phyloP scores from a whole-genome alignment of 208 protist genomes.

The Trypanosoma brucei region DNA sequence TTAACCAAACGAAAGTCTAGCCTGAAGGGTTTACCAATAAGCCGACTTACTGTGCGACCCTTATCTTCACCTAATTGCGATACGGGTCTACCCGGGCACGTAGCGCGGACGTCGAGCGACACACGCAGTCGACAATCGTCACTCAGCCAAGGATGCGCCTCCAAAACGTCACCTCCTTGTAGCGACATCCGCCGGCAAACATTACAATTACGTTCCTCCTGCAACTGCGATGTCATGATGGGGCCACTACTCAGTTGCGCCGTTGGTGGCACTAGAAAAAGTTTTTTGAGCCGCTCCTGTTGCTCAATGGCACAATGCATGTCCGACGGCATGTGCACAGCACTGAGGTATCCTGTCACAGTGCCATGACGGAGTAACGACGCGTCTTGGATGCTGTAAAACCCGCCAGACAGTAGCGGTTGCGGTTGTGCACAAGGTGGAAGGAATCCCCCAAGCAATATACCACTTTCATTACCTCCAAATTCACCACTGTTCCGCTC shows the following conservation, averaged over 20 bases:
- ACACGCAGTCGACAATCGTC: slow-evolving; percentile 14
- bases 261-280: slow-evolving; percentile 19
- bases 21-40: slow-evolving; percentile 18
- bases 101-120: slow-evolving; percentile 6
- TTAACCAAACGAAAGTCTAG: slow-evolving; percentile 40
- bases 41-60: not conserved
- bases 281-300: slow-evolving; percentile 16
- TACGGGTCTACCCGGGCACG: not conserved
- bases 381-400: slow-evolving; percentile 13
- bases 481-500: not conserved
- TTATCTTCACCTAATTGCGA: not conserved
- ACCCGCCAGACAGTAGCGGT: slow-evolving; percentile 19
- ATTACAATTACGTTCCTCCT: not conserved
- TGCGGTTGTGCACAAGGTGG: slow-evolving; percentile 17
- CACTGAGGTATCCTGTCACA: slow-evolving; percentile 16
- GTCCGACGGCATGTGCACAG: slow-evolving; percentile 14
- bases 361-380: slow-evolving; percentile 16
- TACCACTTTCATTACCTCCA: not conserved
- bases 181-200: too few species aligned
- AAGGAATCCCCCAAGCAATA: not conserved
- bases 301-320: slow-evolving; percentile 18
- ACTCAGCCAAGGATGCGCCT: slow-evolving; percentile 12
- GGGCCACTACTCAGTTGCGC: too few species aligned
- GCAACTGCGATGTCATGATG: not conserved
- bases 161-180: too few species aligned